Base-by-base conservation (phyloP, 805 yeast genomes). In the Isabelozyma gotoi region DNA sequence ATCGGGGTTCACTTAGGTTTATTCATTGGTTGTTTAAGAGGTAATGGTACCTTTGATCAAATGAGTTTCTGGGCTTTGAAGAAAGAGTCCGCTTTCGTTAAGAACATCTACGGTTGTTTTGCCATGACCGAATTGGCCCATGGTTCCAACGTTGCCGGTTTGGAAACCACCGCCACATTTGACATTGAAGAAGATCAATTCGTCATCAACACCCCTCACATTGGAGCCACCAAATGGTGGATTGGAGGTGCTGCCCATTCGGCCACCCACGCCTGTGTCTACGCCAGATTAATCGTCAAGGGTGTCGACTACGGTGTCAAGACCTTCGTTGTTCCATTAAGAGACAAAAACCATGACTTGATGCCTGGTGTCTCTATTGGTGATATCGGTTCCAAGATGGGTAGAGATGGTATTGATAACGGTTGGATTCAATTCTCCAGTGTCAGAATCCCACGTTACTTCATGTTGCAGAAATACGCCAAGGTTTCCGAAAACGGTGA, bases 151-250 rank as follows among this genome's bases (percentile, higher is more conserved):
- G 96, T 89, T 35, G 96, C 96, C 2, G 92, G 85, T 20, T 72
- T 88, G 45, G 95, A 90, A 64, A 89, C 96, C 17, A 85, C 89
- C 12, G 96, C 96, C 11, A 83, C 85, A 15, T 89, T 75, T 60
- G 82, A 87, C 59, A 68, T 70, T n/a, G 65, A 66, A 11, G 74
- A 73, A 18, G 85, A 87, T 53, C 80, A 81, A 49, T 85, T 89
- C 57, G 59, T 76, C 43, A 80, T 89, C 56, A 78, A 86, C 60
- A 89, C 97, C 6, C 97, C 97, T 2, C 85, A 88, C 60, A 60
- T 85, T 39, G 89, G 92, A 21, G 96, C 97, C 35, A 89, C 96
- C 20, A 89, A 89, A 62, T 89, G 96, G 96, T 89, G 97, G 97
- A 89, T 89, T 54, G 96, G 96, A 37, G 97, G 97, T 55, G 96